Percentiles rank a stretch among this genome's conserved stretches.
phyloP scores from a whole-genome alignment of 345 rosid species.

The Cardiospermum halicacabum region DNA sequence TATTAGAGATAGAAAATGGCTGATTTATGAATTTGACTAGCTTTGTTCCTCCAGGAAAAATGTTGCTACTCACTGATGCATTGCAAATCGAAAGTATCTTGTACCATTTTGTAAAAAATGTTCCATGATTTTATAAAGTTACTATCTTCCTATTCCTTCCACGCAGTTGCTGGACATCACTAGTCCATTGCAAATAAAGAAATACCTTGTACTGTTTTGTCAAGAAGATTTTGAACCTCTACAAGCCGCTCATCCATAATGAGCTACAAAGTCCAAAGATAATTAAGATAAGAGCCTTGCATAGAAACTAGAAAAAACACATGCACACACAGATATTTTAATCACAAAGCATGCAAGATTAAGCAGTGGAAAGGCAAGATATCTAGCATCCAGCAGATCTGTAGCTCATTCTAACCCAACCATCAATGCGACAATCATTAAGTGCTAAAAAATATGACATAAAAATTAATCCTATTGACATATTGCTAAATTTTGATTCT shows the following conservation, averaged over 20 bases:
- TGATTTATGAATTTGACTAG: not conserved
- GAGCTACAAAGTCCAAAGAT: conserved; percentile 42
- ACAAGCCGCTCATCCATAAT: conserved; percentile 47
- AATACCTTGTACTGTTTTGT: conserved; percentile 82
- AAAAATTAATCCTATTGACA: too few relatives aligned
- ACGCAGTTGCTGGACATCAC: not conserved
- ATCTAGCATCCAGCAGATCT: conserved; percentile 14
- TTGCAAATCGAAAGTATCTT: conserved; percentile 45
- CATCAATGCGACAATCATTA: too few relatives aligned
- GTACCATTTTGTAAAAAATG: conserved; percentile 74
- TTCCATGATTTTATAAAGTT: too few relatives aligned
- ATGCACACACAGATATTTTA: too few relatives aligned
- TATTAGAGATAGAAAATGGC: not conserved
- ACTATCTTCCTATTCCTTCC: too few relatives aligned
- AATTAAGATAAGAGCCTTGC: conserved; percentile 16
- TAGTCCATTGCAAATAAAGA: not conserved
- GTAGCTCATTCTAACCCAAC: not conserved
- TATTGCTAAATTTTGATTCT: too few relatives aligned
- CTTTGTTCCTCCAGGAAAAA: not conserved
- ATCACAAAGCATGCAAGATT: conserved; percentile 10
- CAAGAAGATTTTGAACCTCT: conserved; percentile 72
- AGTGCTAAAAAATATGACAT: too few relatives aligned
- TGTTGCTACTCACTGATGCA: not conserved
- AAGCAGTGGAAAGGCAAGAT: not conserved
- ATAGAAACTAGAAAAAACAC: conserved; percentile 2